These are phyloP conservation scores for Striga asiatica DNA, from an alignment of 257 asterid genomes.

Conservation along the genomic window DNA sequence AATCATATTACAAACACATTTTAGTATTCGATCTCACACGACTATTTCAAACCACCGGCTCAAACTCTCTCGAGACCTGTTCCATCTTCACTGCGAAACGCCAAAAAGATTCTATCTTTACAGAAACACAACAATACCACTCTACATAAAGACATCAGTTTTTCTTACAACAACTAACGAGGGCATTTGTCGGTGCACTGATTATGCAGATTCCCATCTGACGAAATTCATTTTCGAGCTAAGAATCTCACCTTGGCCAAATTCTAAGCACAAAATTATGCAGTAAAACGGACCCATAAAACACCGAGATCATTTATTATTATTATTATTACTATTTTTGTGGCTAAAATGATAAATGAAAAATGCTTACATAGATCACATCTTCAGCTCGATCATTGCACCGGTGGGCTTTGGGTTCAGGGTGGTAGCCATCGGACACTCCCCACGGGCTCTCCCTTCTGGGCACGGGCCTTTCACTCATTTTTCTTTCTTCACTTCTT, in stretches of 20 bases:
- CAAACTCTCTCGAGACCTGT: too few species aligned
- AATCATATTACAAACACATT: too few species aligned
- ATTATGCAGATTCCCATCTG: too few species aligned
- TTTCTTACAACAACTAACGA: too few species aligned
- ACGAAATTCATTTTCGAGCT: too few species aligned
- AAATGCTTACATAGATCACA: conserved; percentile 50
- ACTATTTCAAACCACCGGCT: not conserved
- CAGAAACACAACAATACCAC: not conserved
- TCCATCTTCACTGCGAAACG: not conserved
- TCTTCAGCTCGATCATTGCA: conserved; percentile 98
- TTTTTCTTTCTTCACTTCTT: conserved; percentile 24
- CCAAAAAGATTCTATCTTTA: not conserved
- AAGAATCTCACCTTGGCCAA: not conserved
- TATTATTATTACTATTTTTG: too few species aligned
- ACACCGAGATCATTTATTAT: too few species aligned
- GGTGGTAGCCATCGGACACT: conserved; percentile 45
- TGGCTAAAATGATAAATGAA: not conserved
- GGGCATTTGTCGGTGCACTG: too few species aligned
- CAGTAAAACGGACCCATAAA: not conserved
- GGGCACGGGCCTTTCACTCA: conserved; percentile 92
- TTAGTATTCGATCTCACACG: not conserved
- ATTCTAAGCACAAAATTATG: not conserved
- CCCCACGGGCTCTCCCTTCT: conserved; percentile 99
- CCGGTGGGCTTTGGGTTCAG: conserved; percentile 70
- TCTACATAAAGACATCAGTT: not conserved